Evolutionary conservation across 2,329 filamentous ascomycete genomes (phyloP).

Genomic region (Claviceps lovelessii): DNA sequence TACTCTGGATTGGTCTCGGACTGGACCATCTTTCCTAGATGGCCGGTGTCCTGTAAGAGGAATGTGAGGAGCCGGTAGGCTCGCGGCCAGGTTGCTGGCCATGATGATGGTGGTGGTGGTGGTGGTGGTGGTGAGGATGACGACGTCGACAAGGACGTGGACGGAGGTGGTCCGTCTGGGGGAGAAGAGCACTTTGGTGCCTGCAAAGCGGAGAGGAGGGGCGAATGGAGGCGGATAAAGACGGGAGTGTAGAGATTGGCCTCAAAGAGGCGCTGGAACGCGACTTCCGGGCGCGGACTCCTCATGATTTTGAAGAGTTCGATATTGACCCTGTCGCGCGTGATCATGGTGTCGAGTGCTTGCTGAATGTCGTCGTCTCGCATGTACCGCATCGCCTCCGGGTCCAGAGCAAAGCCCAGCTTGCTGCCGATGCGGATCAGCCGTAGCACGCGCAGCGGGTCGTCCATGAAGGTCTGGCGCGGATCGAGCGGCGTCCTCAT

Average conservation of each 20-base stretch:
- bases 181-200: too few species aligned
- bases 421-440: conserved; percentile 6
- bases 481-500: conserved; percentile 9
- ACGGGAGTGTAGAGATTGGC: conserved; percentile 5
- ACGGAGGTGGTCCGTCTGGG: too few species aligned
- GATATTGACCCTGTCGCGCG: conserved; percentile 7
- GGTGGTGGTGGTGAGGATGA: background rate
- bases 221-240: conserved; percentile 7
- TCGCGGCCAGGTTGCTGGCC: conserved; percentile 6
- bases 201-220: background rate
- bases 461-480: conserved; percentile 8
- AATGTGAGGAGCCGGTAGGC: conserved; percentile 1
- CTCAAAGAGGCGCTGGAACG: conserved; percentile 5
- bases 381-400: conserved; percentile 1
- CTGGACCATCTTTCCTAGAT: conserved; percentile 5
- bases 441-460: conserved; percentile 8
- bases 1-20: conserved; percentile 1
- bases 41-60: background rate
- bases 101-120: background rate
- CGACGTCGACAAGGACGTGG: background rate
- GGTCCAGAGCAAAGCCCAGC: conserved; percentile 6
- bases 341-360: conserved; percentile 7
- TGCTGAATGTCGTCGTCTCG: conserved; percentile 2
- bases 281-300: background rate
- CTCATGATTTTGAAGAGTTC: conserved; percentile 10